phyloP scores from a whole-genome alignment of 441 rosid species.

The Macaranga tanarius region DNA sequence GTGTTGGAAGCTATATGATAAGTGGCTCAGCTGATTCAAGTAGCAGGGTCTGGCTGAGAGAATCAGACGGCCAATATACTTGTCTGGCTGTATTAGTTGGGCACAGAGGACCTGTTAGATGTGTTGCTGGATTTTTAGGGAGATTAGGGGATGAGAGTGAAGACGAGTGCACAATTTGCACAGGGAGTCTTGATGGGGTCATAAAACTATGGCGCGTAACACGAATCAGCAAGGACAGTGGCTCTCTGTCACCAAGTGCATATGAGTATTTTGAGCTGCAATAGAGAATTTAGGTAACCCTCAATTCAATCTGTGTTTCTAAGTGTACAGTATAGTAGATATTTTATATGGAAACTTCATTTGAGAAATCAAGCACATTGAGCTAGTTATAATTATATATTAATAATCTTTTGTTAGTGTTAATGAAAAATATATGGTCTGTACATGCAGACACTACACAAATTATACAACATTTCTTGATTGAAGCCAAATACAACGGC shows the following conservation, averaged over 20 bases:
- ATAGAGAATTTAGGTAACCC: not conserved
- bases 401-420: too few species aligned
- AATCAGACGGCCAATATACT: conserved; percentile 35
- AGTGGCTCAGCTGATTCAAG: conserved; percentile 50
- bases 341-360: too few species aligned
- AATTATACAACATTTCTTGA: too few species aligned
- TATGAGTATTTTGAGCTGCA: conserved; percentile 33
- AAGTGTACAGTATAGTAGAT: conserved; percentile 4
- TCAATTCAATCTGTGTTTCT: not conserved
- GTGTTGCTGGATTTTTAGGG: conserved; percentile 34
- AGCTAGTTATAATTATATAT: too few species aligned
- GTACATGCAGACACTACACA: too few species aligned
- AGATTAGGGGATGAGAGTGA: conserved; percentile 29
- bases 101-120: conserved; percentile 43
- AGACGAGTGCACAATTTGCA: conserved; percentile 42
- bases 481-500: too few species aligned
- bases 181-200: conserved; percentile 53
- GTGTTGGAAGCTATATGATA: conserved; percentile 34
- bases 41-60: conserved; percentile 45
- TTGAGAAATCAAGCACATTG: not conserved
- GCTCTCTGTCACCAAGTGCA: conserved; percentile 12
- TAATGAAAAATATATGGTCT: too few species aligned
- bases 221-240: conserved; percentile 13
- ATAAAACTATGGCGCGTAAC: conserved; percentile 49
- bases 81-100: conserved; percentile 42